These are phyloP conservation scores for Coemansia sp. DNA, from an alignment of 192 early-diverging fungal genomes.

Conservation along the genomic window DNA sequence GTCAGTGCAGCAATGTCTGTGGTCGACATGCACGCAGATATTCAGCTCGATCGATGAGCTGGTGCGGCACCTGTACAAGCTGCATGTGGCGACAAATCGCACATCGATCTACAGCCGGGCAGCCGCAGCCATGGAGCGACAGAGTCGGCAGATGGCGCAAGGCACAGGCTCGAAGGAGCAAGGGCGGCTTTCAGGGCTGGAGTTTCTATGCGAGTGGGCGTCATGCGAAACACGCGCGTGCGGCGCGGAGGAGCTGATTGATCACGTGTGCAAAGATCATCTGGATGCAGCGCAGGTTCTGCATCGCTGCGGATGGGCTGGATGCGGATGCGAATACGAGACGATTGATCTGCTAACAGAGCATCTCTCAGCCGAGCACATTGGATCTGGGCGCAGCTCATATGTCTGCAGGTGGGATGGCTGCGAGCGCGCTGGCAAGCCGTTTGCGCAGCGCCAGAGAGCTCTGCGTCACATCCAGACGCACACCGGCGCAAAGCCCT, in stretches of 20 bases:
- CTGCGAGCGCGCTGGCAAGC: constrained; percentile 62
- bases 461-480: constrained; percentile 83
- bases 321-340: constrained; percentile 51
- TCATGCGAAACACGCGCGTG: constrained; percentile 57
- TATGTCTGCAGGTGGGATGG: constrained; percentile 54
- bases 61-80: constrained; percentile 52
- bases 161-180: neutral
- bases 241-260: constrained; percentile 59
- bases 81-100: constrained; percentile 52
- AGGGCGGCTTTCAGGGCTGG: neutral
- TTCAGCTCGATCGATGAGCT: constrained; percentile 51
- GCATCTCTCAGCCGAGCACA: constrained; percentile 44
- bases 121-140: neutral
- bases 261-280: constrained; percentile 65
- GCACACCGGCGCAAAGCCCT: constrained; percentile 82
- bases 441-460: constrained; percentile 72
- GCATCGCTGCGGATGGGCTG: constrained; percentile 75
- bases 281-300: constrained; percentile 39
- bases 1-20: constrained; percentile 59
- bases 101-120: constrained; percentile 3
- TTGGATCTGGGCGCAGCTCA: constrained; percentile 50
- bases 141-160: neutral
- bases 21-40: constrained; percentile 66
- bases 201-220: constrained; percentile 62
- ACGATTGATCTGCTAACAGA: constrained; percentile 45